Conservation (phyloP, 2,329 filamentous ascomycete genomes). For the Myriosclerotinia scirpicola region DNA sequence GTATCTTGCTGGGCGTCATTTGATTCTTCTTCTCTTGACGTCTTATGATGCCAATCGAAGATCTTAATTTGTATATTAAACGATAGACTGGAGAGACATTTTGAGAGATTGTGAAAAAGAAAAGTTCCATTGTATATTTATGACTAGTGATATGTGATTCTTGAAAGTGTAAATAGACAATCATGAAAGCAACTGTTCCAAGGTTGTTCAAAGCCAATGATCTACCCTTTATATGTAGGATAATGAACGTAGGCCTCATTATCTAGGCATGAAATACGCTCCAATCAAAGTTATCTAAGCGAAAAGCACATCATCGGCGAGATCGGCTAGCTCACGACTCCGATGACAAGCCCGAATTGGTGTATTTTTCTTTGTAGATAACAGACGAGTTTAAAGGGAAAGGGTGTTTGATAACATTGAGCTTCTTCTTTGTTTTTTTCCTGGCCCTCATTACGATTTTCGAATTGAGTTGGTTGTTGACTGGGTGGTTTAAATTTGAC, state of each 20-base stretch:
- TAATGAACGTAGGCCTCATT: neutral
- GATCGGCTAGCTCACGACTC: constrained; percentile 2
- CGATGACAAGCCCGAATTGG: constrained; percentile 19
- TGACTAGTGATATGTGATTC: neutral
- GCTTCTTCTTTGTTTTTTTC: neutral
- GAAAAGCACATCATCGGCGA: constrained; percentile 14
- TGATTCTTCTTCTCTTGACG: constrained; percentile 4
- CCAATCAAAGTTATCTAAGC: constrained; percentile 11
- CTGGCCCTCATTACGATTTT: neutral
- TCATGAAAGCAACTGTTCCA: neutral
- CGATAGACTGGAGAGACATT: constrained; percentile 11
- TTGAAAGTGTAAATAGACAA: neutral
- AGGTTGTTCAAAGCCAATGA: no score
- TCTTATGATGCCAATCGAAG: neutral
- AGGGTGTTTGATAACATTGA: neutral
- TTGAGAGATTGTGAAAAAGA: neutral
- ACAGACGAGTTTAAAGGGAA: constrained; percentile 6
- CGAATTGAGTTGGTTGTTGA: neutral
- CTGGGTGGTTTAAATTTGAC: neutral
- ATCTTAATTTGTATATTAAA: constrained; percentile 24
- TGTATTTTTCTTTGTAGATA: constrained; percentile 16
- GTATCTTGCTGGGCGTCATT: neutral
- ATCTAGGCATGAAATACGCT: constrained; percentile 1
- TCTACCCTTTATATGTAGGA: neutral
- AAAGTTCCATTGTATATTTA: neutral